Evolutionary conservation across 2,329 filamentous ascomycete genomes (phyloP).

Genomic region (Keithomyces neogunnii): DNA sequence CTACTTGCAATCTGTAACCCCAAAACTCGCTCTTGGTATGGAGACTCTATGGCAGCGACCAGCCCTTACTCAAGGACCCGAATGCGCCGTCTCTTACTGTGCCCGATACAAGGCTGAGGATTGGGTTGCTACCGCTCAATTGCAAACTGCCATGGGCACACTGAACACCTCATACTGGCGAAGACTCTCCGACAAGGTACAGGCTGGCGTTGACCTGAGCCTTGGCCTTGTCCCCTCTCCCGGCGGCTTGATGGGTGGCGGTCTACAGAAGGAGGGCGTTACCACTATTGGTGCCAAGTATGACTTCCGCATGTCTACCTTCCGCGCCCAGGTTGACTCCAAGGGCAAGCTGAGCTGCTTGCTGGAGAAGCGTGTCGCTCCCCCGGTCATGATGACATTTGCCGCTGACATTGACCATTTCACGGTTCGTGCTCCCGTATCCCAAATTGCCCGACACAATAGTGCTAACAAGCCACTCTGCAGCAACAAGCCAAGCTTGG

Average conservation of each 20-base stretch:
- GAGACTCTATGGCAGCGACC: slow-evolving; percentile 92
- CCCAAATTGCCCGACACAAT: slow-evolving; percentile 13
- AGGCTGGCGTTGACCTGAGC: slow-evolving; percentile 92
- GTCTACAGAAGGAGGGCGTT: slow-evolving; percentile 73
- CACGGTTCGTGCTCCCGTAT: slow-evolving; percentile 56
- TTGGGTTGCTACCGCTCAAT: slow-evolving; percentile 87
- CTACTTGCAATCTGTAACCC: slow-evolving; percentile 90
- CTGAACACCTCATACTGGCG: slow-evolving; percentile 93
- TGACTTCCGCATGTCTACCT: slow-evolving; percentile 91
- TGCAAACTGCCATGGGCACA: slow-evolving; percentile 73
- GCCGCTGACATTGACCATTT: slow-evolving; percentile 94
- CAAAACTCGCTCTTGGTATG: slow-evolving; percentile 75
- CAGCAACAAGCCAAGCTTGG: slow-evolving; percentile 95
- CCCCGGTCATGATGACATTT: slow-evolving; percentile 88
- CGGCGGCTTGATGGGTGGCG: slow-evolving; percentile 66
- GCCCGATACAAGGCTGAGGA: slow-evolving; percentile 85
- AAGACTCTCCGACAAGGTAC: slow-evolving; percentile 84
- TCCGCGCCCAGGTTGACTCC: slow-evolving; percentile 93
- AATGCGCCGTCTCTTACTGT: slow-evolving; percentile 82
- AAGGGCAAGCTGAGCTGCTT: slow-evolving; percentile 88
- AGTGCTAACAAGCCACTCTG: background rate
- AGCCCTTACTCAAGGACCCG: slow-evolving; percentile 76
- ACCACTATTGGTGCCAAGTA: slow-evolving; percentile 95
- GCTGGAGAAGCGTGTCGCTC: slow-evolving; percentile 91
- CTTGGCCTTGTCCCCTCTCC: slow-evolving; percentile 65